Conservation (phyloP, 2,329 filamentous ascomycete species). For the Calonectria hawksworthii region DNA sequence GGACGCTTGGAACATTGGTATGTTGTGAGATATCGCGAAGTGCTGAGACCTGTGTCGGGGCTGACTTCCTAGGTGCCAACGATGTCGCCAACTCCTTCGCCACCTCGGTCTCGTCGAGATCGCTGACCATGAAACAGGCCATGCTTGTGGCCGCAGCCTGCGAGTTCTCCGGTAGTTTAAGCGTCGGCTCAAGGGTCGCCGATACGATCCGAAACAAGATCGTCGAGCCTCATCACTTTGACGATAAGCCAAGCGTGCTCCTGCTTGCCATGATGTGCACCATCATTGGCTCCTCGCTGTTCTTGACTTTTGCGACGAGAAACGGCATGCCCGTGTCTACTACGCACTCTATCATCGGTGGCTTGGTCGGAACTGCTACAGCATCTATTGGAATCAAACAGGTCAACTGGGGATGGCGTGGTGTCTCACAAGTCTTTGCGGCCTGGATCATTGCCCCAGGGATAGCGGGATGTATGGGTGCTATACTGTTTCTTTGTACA, state of each 20-base stretch:
- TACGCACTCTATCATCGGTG: slow-evolving; percentile 65
- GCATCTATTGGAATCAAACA: slow-evolving; percentile 53
- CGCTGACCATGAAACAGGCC: slow-evolving; percentile 61
- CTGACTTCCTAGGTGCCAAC: slow-evolving; percentile 57
- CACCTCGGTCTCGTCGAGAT: slow-evolving; percentile 61
- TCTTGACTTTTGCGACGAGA: slow-evolving; percentile 65
- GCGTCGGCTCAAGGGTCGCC: slow-evolving; percentile 53
- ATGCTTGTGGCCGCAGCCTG: slow-evolving; percentile 59
- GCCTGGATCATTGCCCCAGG: slow-evolving; percentile 55
- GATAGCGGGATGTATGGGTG: slow-evolving; percentile 51
- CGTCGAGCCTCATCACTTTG: slow-evolving; percentile 59
- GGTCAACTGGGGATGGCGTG: slow-evolving; percentile 54
- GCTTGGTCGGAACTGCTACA: slow-evolving; percentile 53
- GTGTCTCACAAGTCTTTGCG: slow-evolving; percentile 55
- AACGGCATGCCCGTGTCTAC: slow-evolving; percentile 68
- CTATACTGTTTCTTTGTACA: slow-evolving; percentile 51
- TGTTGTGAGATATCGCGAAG: slow-evolving; percentile 14
- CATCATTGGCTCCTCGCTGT: slow-evolving; percentile 64
- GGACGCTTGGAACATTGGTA: slow-evolving; percentile 72
- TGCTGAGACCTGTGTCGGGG: not conserved
- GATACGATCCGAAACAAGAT: slow-evolving; percentile 64
- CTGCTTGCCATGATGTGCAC: slow-evolving; percentile 69
- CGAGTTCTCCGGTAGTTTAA: slow-evolving; percentile 60
- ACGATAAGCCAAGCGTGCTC: slow-evolving; percentile 60
- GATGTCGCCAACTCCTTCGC: slow-evolving; percentile 65